Evolutionary conservation across 108 stramenopile species (phyloP), one percentile per base, ranked within the genome.

Genomic region (Nannochloropsis gaditana): DNA sequence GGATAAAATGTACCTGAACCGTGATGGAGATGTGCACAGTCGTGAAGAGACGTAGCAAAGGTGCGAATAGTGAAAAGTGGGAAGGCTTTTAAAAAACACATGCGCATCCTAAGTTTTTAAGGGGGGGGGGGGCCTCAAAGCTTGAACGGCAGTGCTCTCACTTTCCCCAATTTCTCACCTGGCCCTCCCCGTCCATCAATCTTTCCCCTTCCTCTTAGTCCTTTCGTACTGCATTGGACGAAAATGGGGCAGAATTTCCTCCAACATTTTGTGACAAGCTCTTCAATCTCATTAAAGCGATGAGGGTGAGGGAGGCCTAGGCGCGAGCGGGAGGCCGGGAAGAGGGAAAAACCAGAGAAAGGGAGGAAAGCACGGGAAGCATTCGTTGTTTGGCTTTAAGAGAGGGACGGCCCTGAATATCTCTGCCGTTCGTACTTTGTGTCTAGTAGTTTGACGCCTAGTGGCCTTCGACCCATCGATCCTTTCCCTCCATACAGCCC

Each of bases 201-300:
- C 31, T 31, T 31, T 31, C 31, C 31, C 47, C 47, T 50, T 50
- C 47, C 47, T 15, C 15, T 11, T 15, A 50, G 47, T 50, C 47
- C 11, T 50, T 50, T 15, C 47, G 47, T 15, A 11, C 47, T 5
- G 86, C 85, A n/a, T 86, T 92, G 8, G 84, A 82, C 11, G 87
- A 92, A 19, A 92, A 92, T 45, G 92, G 91, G 9, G 90, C 91
- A 1, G 92, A 92, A 45, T 91, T 91, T 59, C 90, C 90, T 5
- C 87, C 81, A 17, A 83, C 87, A 1, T 84, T 90, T 9, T 79
- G 50, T 44, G 85, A 90, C 31, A 82, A 87, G 79, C 89, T 90
- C 21, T 86, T 83, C 19, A 84, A 89, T 9, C 83, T 90, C 41
- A 89, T 90, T 42, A 45, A 79, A 41, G 82, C 47, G 11, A 50